A percentile compares a stretch with the other conserved stretches of the same genome.
These are phyloP conservation scores for Boletus bicolor DNA, from an alignment of 768 basidiomycete genomes.

Conservation along the genomic window DNA sequence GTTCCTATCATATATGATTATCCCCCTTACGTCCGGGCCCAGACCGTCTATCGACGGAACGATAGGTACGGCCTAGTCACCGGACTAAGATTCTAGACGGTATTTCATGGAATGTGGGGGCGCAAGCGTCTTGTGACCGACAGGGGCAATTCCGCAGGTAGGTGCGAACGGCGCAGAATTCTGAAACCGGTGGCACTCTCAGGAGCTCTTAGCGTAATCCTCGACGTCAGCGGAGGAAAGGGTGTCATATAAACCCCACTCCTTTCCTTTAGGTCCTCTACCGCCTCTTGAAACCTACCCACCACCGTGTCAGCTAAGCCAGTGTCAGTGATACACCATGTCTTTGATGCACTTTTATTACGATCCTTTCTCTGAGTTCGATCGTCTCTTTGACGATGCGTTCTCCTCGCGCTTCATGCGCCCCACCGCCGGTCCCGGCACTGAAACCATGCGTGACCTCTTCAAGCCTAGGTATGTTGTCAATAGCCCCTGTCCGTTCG, in stretches of 20 bases:
- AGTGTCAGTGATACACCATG: slow-evolving; percentile 13
- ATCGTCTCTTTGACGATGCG: slow-evolving; percentile 44
- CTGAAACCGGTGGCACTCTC: not conserved
- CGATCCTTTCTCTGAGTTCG: slow-evolving; percentile 41
- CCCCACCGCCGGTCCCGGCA: slow-evolving; percentile 1
- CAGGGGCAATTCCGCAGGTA: not conserved
- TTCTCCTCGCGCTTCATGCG: slow-evolving; percentile 27
- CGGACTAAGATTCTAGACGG: too few species aligned
- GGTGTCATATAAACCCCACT: slow-evolving; percentile 1
- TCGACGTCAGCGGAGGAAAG: slow-evolving; percentile 1
- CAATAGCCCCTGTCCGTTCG: not conserved
- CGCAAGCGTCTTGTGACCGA: not conserved
- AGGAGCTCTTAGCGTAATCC: not conserved
- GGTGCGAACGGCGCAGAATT: not conserved
- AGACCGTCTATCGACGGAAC: too few species aligned
- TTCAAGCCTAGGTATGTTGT: slow-evolving; percentile 33
- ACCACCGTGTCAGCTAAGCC: not conserved
- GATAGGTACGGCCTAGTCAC: too few species aligned
- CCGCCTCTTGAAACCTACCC: not conserved
- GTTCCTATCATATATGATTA: too few species aligned
- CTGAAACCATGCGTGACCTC: slow-evolving; percentile 12
- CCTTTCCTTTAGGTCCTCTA: too few species aligned
- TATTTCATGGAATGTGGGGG: too few species aligned
- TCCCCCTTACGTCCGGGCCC: too few species aligned
- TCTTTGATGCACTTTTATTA: slow-evolving; percentile 30